Base-by-base conservation (phyloP, 164 flowering plant genomes). In the Chloranthus sessilifolius region DNA sequence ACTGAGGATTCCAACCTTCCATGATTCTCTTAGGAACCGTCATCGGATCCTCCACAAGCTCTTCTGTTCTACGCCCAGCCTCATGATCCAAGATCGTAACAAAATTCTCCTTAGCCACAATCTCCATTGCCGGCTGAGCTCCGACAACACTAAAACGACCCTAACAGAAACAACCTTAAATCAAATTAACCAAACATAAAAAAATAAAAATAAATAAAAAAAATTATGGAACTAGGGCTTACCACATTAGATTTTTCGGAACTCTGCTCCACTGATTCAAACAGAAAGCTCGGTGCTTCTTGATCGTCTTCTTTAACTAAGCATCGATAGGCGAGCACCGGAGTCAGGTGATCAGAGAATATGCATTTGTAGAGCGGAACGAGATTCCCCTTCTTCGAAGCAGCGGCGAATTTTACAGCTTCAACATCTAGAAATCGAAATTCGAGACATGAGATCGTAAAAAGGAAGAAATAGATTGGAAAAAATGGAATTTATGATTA, bases 91-190 rank as follows among this genome's bases (percentile, higher is more conserved):
- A 69, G 1, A 82, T 48, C 0, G 94, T 88, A 19, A 85, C 94
- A 56, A 56, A 39, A 59, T 83, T 81, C 57, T 73, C 88, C 53
- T 82, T 85, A 0, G 96, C 94, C 20, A 88, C 83, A 45, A 88
- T 72, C 61, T 88, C 96, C 59, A 85, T 74, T 0, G 74, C 64
- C 2, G 96, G 96, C 51, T 85, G 88, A 58, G 96, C 91, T 55
- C 96, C 96, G 64, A 85, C 40, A 10, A 88, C 82, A 64, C 96
- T 88, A 68, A 79, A 88, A 22, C 96, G 68, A 46, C 96, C 88
- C 92, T 87, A 44, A 45, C 39, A 73, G 17, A 52, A 52, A 47
- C 1, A 60, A 66, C 22, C 7, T 21, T 10, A 9, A 7, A 46
- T n/a, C 14, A 5, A 24, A 15, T 39, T 17, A 24, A 7, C 24